Evolutionary conservation across 129 eudicot species (phyloP).

Genomic region (Arctium minus): DNA sequence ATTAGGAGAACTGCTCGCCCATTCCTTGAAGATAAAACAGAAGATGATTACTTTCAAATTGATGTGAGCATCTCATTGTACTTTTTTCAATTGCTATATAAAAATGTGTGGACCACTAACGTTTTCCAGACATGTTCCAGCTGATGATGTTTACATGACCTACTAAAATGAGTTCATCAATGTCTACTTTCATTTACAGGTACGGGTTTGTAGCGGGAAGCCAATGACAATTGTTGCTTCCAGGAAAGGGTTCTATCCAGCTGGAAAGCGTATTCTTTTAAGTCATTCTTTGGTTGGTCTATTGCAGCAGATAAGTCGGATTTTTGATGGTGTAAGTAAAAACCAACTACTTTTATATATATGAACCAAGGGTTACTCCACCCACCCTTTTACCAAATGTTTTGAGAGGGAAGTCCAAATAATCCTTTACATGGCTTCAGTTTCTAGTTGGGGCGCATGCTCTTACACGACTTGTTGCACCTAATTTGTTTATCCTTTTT

Average conservation of each 20-base stretch:
- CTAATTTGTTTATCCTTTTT: not conserved
- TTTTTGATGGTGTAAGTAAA: slow-evolving; percentile 74
- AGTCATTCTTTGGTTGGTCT: slow-evolving; percentile 83
- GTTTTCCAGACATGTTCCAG: slow-evolving; percentile 9
- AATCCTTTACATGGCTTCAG: not conserved
- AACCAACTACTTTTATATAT: not conserved
- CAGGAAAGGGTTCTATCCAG: slow-evolving; percentile 76
- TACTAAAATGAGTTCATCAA: not conserved
- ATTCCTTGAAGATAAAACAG: slow-evolving; percentile 81
- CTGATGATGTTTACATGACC: not conserved
- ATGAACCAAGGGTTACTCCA: not conserved
- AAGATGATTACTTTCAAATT: slow-evolving; percentile 86
- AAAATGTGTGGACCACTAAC: slow-evolving; percentile 3
- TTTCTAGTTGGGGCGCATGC: not conserved
- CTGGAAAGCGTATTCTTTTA: slow-evolving; percentile 60
- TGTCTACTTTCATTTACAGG: slow-evolving; percentile 39
- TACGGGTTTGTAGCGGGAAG: slow-evolving; percentile 86
- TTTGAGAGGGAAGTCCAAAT: not conserved
- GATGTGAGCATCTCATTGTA: slow-evolving; percentile 55
- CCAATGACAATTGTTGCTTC: slow-evolving; percentile 89
- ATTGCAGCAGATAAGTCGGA: slow-evolving; percentile 74
- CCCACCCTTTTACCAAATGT: not conserved
- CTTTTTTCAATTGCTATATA: slow-evolving; percentile 8
- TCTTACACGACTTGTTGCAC: not conserved
- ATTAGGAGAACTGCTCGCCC: slow-evolving; percentile 92